Evolutionary conservation across 164 flowering plant genomes (phyloP).

Genomic region (grape (Vitis vinifera)): DNA sequence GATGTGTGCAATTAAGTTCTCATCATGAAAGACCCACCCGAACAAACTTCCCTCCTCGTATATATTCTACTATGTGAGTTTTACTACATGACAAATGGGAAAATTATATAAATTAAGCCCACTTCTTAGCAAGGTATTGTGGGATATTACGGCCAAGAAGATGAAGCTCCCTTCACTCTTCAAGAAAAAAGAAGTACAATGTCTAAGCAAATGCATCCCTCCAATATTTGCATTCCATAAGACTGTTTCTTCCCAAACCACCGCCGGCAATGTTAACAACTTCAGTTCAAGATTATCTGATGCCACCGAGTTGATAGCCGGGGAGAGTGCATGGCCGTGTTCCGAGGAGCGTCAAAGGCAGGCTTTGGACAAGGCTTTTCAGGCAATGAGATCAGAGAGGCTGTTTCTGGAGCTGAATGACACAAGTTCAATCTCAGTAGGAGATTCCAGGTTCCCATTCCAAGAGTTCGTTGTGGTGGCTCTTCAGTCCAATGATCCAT

Average conservation of each 20-base stretch:
- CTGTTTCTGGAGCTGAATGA: slow-evolving; percentile 16
- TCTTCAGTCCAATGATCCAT: slow-evolving; percentile 22
- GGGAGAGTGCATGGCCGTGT: not conserved
- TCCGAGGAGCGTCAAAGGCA: not conserved
- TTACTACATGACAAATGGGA: too few species aligned
- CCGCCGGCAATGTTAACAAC: not conserved
- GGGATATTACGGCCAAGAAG: not conserved
- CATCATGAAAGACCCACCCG: too few species aligned
- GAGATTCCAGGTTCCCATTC: not conserved
- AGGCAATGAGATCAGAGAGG: slow-evolving; percentile 12
- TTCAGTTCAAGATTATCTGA: not conserved
- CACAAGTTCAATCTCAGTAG: slow-evolving; percentile 13
- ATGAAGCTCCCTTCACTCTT: not conserved
- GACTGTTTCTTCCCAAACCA: not conserved
- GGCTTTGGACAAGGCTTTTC: not conserved
- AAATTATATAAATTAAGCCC: not conserved
- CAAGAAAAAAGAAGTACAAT: not conserved
- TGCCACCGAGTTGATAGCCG: not conserved
- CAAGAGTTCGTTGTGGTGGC: slow-evolving; percentile 7
- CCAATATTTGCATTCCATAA: not conserved
- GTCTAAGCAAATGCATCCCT: not conserved
- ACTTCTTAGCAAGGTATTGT: not conserved
- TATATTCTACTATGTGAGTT: too few species aligned
- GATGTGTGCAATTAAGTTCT: too few species aligned
- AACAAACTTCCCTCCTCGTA: too few species aligned